Evolutionary conservation across 2,329 filamentous ascomycete species (phyloP).

Genomic region (Neobulgaria alba): DNA sequence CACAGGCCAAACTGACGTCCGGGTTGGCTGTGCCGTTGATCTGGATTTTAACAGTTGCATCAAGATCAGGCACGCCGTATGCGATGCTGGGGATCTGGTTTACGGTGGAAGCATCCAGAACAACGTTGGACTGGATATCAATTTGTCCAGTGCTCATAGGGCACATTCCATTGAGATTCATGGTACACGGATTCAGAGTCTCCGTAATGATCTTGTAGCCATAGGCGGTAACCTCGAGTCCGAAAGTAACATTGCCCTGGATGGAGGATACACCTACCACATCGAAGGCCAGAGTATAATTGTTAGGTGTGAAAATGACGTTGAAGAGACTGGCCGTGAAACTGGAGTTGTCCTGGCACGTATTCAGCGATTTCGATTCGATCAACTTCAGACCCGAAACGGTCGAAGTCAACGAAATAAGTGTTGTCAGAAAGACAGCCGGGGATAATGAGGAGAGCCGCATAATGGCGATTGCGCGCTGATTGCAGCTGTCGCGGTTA

Average conservation of each 20-base stretch:
- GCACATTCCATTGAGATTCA: constrained; percentile 66
- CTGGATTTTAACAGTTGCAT: constrained; percentile 73
- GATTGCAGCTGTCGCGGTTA: constrained; percentile 20
- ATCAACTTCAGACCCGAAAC: constrained; percentile 34
- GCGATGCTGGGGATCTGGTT: constrained; percentile 70
- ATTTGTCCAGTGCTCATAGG: constrained; percentile 85
- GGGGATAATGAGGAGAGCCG: constrained; percentile 22
- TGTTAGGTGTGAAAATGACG: constrained; percentile 68
- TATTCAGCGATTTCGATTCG: constrained; percentile 73
- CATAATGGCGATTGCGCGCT: constrained; percentile 22
- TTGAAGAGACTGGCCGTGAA: constrained; percentile 88
- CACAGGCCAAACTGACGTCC: constrained; percentile 65
- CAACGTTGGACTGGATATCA: constrained; percentile 63
- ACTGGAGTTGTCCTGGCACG: constrained; percentile 74
- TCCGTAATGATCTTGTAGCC: constrained; percentile 64
- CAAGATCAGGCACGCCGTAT: constrained; percentile 83
- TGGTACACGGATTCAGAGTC: constrained; percentile 67
- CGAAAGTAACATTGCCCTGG: constrained; percentile 70
- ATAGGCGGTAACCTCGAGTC: constrained; percentile 71
- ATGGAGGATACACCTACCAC: constrained; percentile 79
- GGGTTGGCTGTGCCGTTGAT: constrained; percentile 59
- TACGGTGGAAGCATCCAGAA: constrained; percentile 48
- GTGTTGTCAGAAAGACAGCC: constrained; percentile 20
- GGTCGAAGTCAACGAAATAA: constrained; percentile 23
- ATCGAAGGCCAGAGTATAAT: constrained; percentile 63